Percentiles rank a stretch among this genome's conserved stretches.
Evolutionary conservation across 306 rosid genomes (phyloP).

Genomic region (Pachyrhizus erosus): DNA sequence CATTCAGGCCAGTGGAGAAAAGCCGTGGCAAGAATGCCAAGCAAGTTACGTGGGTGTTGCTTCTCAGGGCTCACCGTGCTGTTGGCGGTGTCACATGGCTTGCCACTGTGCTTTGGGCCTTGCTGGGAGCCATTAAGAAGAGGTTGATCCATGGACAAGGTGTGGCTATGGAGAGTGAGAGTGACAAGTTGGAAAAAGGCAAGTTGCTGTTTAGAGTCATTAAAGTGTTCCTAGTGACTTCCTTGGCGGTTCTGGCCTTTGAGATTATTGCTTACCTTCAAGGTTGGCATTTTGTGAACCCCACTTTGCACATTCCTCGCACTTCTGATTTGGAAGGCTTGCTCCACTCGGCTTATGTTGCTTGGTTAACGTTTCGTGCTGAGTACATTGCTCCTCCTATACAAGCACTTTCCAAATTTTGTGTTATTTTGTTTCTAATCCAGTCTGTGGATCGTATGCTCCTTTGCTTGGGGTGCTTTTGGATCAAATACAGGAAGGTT

Average conservation of each 20-base stretch:
- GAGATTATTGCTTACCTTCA: slow-evolving; percentile 77
- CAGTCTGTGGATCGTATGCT: slow-evolving; percentile 86
- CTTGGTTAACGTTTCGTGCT: slow-evolving; percentile 81
- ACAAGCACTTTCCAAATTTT: slow-evolving; percentile 79
- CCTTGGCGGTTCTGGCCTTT: slow-evolving; percentile 72
- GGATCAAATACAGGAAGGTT: slow-evolving; percentile 82
- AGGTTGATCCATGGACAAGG: slow-evolving; percentile 72
- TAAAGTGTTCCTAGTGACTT: slow-evolving; percentile 66
- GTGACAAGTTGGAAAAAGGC: slow-evolving; percentile 67
- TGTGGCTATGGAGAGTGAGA: slow-evolving; percentile 60
- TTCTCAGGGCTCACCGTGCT: slow-evolving; percentile 83
- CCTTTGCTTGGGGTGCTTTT: slow-evolving; percentile 85
- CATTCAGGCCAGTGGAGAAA: slow-evolving; percentile 83
- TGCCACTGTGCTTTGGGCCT: slow-evolving; percentile 66
- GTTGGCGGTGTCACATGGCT: slow-evolving; percentile 81
- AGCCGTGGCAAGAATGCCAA: slow-evolving; percentile 83
- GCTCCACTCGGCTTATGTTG: slow-evolving; percentile 71
- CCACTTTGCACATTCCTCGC: slow-evolving; percentile 74
- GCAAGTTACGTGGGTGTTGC: slow-evolving; percentile 92
- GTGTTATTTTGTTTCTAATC: slow-evolving; percentile 83
- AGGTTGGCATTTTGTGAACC: slow-evolving; percentile 85
- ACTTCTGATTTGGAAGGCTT: slow-evolving; percentile 73
- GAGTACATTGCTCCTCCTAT: slow-evolving; percentile 83
- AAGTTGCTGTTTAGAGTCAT: slow-evolving; percentile 69
- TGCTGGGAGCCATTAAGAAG: slow-evolving; percentile 78